Percentiles rank a stretch among this genome's conserved stretches.
phyloP scores from a whole-genome alignment of 139 green algal species.

The Chlamydomonas asymmetrica region DNA sequence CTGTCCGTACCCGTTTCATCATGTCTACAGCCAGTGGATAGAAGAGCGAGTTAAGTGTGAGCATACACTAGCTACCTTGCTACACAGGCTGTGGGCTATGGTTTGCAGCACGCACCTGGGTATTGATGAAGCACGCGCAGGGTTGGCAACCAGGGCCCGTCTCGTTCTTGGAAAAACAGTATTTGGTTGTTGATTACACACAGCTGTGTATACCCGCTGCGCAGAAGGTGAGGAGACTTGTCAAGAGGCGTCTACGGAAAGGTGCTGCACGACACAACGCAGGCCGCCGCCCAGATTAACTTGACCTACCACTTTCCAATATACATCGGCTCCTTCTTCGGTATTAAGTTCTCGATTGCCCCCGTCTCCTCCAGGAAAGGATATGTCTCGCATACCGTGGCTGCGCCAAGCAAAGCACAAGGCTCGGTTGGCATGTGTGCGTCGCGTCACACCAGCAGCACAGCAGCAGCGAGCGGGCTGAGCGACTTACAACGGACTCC shows the following conservation, averaged over 20 bases:
- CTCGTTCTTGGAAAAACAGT: constrained; percentile 91
- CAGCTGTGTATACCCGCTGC: constrained; percentile 83
- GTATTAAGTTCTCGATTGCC: constrained; percentile 89
- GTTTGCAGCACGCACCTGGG: constrained; percentile 8
- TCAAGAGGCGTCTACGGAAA: neutral
- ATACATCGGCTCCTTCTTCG: constrained; percentile 91
- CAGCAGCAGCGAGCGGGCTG: neutral
- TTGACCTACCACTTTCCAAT: constrained; percentile 86
- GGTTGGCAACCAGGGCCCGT: constrained; percentile 94
- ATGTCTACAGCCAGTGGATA: too few species aligned
- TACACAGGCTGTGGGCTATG: constrained; percentile 15
- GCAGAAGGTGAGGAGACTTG: constrained; percentile 15
- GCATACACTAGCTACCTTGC: too few species aligned
- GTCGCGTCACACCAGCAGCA: neutral
- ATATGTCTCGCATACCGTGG: constrained; percentile 85
- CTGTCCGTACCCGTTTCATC: constrained; percentile 85
- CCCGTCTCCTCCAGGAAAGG: constrained; percentile 79
- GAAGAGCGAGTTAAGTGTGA: constrained; percentile 15
- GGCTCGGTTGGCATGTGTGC: neutral
- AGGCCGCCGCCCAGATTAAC: too few species aligned
- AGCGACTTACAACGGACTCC: constrained; percentile 75
- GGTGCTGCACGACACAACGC: neutral
- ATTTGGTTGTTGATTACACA: constrained; percentile 80
- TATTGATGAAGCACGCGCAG: constrained; percentile 84
- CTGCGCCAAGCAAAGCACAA: constrained; percentile 46